Evolutionary conservation across 208 protist species (phyloP).

Genomic region (Strigomonas culicis): DNA sequence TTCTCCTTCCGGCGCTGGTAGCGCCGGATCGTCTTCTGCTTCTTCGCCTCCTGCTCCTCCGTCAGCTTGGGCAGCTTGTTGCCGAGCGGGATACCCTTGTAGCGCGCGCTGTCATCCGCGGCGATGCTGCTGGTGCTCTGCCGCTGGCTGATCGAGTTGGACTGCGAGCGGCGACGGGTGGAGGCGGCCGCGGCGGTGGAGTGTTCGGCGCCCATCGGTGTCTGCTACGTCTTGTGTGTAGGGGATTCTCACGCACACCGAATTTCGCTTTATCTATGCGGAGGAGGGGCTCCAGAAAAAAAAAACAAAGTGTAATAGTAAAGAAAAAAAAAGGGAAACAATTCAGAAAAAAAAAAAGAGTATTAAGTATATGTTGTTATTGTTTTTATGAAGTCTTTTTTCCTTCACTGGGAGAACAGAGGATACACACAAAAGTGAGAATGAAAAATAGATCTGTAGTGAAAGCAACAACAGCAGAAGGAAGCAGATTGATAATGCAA

Average conservation of each 20-base stretch:
- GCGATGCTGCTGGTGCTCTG: not conserved
- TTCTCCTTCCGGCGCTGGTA: conserved; percentile 10
- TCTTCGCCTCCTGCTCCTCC: conserved; percentile 15
- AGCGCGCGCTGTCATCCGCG: not conserved
- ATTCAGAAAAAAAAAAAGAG: conserved; percentile 8
- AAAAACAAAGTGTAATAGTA: not conserved
- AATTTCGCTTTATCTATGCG: too few species aligned
- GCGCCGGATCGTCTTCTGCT: conserved; percentile 3
- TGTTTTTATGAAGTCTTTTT: not conserved
- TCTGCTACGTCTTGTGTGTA: not conserved
- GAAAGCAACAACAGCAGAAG: conserved; percentile 9
- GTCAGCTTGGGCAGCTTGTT: conserved; percentile 19
- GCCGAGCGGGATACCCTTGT: conserved; percentile 22
- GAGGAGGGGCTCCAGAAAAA: not conserved
- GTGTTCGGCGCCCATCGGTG: conserved; percentile 2
- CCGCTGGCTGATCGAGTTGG: not conserved
- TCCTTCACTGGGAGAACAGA: not conserved
- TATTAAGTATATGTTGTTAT: not conserved
- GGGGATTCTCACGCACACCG: too few species aligned
- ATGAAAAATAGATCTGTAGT: not conserved
- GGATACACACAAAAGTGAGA: conserved; percentile 1
- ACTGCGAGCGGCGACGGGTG: not conserved
- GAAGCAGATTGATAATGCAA: too few species aligned
- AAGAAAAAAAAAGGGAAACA: not conserved
- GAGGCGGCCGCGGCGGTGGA: not conserved